Evolutionary conservation across 1,139 yeast species (phyloP).

Genomic region (Ashbya aceris): DNA sequence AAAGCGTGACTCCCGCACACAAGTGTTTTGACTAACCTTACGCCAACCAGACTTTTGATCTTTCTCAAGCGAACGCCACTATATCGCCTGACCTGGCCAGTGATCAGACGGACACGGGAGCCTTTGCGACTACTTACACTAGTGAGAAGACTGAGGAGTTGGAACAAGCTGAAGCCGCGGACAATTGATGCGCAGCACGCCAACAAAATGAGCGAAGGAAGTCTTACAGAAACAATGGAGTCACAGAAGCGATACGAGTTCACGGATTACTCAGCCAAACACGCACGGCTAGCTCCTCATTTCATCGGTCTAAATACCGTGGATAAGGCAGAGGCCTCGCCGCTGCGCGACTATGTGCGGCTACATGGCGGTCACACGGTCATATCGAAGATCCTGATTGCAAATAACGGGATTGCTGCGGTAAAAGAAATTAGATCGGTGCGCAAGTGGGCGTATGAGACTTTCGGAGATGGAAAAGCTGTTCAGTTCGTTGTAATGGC

Average conservation of each 20-base stretch:
- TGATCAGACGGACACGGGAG: background rate
- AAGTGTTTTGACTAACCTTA: background rate
- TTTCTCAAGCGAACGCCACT: background rate
- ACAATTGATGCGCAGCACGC: background rate
- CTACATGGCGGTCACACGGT: constrained; percentile 93
- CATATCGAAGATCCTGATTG: constrained; percentile 77
- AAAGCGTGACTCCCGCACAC: too few relatives aligned
- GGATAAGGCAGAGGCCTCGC: constrained; percentile 56
- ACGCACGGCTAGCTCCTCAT: constrained; percentile 48
- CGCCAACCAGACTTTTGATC: constrained; percentile 2
- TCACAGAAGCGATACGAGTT: constrained; percentile 24
- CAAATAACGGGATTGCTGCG: constrained; percentile 98
- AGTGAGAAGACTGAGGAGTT: too few relatives aligned
- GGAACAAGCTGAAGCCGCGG: background rate
- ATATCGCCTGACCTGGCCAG: constrained; percentile 3
- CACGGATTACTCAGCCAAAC: constrained; percentile 31
- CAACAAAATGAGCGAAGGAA: constrained; percentile 32
- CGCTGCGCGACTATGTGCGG: constrained; percentile 78
- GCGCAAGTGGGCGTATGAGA: constrained; percentile 97
- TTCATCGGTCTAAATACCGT: constrained; percentile 76
- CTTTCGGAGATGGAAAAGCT: constrained; percentile 90
- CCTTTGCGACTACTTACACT: too few relatives aligned
- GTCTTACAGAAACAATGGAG: constrained; percentile 30
- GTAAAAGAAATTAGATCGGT: constrained; percentile 96
- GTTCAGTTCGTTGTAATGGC: constrained; percentile 97